Evolutionary conservation across 225 moss, liverwort and hornwort species (phyloP), one percentile per base, ranked within the genome.

Genomic region (Physcomitrellopsis africana): DNA sequence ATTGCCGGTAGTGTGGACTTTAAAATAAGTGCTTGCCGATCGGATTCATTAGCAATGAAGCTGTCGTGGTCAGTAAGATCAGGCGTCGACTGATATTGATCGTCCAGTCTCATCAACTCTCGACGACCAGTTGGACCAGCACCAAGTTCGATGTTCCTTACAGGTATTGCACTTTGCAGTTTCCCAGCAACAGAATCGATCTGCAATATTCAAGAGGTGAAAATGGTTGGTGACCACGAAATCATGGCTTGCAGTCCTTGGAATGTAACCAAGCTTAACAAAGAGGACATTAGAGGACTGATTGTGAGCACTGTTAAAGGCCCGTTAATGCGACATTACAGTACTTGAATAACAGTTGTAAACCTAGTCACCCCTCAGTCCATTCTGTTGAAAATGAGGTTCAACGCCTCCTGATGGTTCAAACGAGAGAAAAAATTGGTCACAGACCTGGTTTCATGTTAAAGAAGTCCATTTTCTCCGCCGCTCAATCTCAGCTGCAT

Each of bases 381-480:
- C 18, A 57, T 22, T 59, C 26, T 9, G 14, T 19, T 47, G 22
- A 3, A 54, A 44, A 58, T 6, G 24, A 46, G 58, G 58, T 26
- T 70, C 17, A 48, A 19, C 24, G 63, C 27, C 65, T 29, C 59
- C 44, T 7, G 17, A 51, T 20, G 9, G 63, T 42, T 52, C 46
- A 47, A 53, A 65, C 32, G 15, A 72, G 51, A 60, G 15, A 52
- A 18, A 52, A 19, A 43, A 14, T 60, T 58, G 69, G 22, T 17
- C 67, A 55, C 60, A 57, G 63, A 95, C 96, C 88, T 96, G 86
- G 69, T 49, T 79, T 53, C 86, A 72, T 17, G 84, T 83, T 18
- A 84, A 85, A 42, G 54, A 76, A n/a, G 89, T 91, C 96, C 96
- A 96, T 60, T 82, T 77, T 47, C 80, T 94, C 8, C 94, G 89